A percentile compares a stretch with the other conserved stretches of the same genome.
Evolutionary conservation across 305 asterid species (phyloP).

Genomic region (Ajuga reptans): DNA sequence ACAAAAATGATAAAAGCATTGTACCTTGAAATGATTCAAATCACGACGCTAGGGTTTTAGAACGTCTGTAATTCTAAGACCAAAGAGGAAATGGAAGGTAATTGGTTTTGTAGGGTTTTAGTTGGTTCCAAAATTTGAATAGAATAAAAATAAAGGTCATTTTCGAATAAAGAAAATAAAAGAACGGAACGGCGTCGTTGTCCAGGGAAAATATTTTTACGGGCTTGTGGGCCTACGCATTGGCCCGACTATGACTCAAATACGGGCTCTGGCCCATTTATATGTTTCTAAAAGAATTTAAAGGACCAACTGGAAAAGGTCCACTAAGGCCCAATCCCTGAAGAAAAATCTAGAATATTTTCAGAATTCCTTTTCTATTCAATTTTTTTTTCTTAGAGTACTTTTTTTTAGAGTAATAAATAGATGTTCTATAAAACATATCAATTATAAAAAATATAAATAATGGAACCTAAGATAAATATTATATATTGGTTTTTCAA

Average conservation of each 20-base stretch:
- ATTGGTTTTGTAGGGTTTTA: neutral
- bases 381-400: no score
- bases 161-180: neutral
- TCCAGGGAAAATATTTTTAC: neutral
- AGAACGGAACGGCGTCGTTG: neutral
- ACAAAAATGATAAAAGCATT: neutral
- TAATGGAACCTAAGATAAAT: no score
- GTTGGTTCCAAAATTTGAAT: neutral
- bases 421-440: no score
- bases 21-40: slow-evolving; percentile 16
- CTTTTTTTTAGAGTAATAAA: no score
- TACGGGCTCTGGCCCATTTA: neutral
- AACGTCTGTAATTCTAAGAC: neutral
- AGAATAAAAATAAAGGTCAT: neutral
- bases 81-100: neutral
- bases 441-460: no score
- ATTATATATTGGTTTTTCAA: no score
- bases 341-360: no score
- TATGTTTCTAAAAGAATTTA: no score
- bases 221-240: neutral
- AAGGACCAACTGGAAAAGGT: no score
- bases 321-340: no score
- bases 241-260: neutral
- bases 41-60: slow-evolving; percentile 16
- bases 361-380: no score